Evolutionary conservation across 2,329 filamentous ascomycete genomes (phyloP), one percentile per base, ranked within the genome.

Genomic region (Ustulina deusta): DNA sequence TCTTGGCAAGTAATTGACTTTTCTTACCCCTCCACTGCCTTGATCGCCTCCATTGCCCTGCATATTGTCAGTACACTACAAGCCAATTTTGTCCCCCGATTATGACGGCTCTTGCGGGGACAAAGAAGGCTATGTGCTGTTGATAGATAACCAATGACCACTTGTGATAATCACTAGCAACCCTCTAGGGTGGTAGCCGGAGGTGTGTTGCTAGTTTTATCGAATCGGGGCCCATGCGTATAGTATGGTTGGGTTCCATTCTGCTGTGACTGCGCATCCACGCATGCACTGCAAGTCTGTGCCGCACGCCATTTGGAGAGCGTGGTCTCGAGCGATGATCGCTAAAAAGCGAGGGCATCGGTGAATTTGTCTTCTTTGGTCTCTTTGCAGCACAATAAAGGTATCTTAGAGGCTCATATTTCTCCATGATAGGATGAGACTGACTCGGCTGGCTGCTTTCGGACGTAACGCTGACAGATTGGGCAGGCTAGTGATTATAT

Each of bases 161-260:
- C 42, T 27, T 27, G 17, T 27, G 48, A 48, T 20, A 34, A n/a
- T 49, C 46, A 42, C 46, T 34, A 56, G 44, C 20, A 44, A 61
- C 29, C 51, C 54, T 48, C 58, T 34, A 58, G 49, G 44, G 32
- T 34, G 22, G 29, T 5, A 42, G 44, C 3, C 27, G 52, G 20
- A 57, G 20, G 61, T 11, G 7, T 40, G 55, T 62, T 66, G 42
- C 54, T 36, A 11, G 2, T 29, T 34, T 52, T 6, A n/a, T 48
- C 69, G 63, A 70, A 63, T 70, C 51, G 56, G 54, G 29, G 44
- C 13, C 34, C 20, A 29, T 20, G 15, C 46, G 46, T 42, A 40
- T 46, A 59, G 38, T 5, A 51, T 44, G n/a, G 63, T 69, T 65
- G 62, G 66, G 69, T 71, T 66, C 42, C 69, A 68, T 69, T 15